Evolutionary conservation across 176 grass and related monocot genomes (phyloP), one percentile per base, ranked within the genome.

Genomic region (Echinochloa phyllopogon): DNA sequence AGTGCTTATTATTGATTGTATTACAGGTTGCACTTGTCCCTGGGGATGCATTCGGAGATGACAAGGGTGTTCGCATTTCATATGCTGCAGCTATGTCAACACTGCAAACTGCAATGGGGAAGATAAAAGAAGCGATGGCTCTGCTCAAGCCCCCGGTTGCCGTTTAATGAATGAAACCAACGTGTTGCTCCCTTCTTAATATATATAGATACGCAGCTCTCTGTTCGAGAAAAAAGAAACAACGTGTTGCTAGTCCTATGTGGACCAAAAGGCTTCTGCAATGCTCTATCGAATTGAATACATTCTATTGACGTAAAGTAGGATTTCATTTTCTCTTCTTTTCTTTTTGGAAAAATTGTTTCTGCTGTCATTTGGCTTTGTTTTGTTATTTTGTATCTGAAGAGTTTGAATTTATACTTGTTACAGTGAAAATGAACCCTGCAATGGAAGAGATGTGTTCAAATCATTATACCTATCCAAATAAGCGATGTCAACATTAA

Each of bases 1-100:
- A 52, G 44, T 84, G 18, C 36, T 61, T 37, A 17, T n/a, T 40
- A 52, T 80, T 50, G 10, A 66, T 68, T 33, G 23, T 1, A 52
- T 55, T 38, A n/a, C 67, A 98, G 95, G 95, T 98, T 52, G 95
- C 95, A 0, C 90, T 98, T 81, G 92, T 98, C 67, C 90, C 95
- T 6, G 95, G 95, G 12, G 90, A 93, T 86, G 95, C 95, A 66
- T 94, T 94, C 74, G 95, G 92, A 37, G 95, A 98, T 82, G 92
- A 98, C 62, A 98, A 84, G 44, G 94, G 95, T 59, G 55, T 93
- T 55, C 88, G 95, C 42, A 94, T 97, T 37, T 97, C 95, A 14
- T 97, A 97, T 3, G 95, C 95, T 13, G 95, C 95, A 40, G 92
- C 95, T 43, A 79, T 94, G 48, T 87, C 88, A 7, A 94, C 92